Base-by-base conservation (phyloP, 768 basidiomycete genomes). In the Mrakia gelida region DNA sequence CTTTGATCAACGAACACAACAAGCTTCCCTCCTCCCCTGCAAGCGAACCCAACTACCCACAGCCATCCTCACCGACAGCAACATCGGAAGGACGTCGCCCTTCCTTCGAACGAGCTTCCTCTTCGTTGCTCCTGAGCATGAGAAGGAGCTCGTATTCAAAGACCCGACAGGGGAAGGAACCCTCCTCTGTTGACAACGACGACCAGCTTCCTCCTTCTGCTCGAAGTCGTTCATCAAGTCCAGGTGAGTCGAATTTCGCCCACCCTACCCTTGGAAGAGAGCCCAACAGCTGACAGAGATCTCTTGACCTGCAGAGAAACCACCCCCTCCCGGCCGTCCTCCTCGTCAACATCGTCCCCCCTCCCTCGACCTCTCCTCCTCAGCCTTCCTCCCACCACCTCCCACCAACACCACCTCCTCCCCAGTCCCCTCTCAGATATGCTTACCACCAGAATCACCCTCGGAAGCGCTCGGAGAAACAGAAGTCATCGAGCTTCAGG, bases 401-500 rank as follows among this genome's bases (percentile, higher is more conserved):
- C 3, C 38, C 38, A 52, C 13, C 16, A 5, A 5, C 26, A 1
- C 34, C 45, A 15, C 10, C 28, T 26, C 26, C 9, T 15, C 76
- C 10, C n/a, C 43, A 15, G 34, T 56, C n/a, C 59, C 76, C 2
- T 56, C 70, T 41, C 68, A 77, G n/a, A 72, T 72, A 21, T 49
- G 56, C 11, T 71, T 77, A 7, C 76, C 76, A 34, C 71, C 68
- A 21, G 52, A 61, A 6, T 72, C 76, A 5, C 70, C 76, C 11
- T 63, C 76, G 23, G 76, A 77, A 15, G 45, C 61, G 3, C 54
- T 78, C 34, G 56, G 68, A 15, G 56, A 56, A 21, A 65, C 21
- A 7, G 78, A 75, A 2, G 78, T 79, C 15, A 38, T 65, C 28
- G 74, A 79, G 68, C 74, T 79, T 13, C 70, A 62, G 28, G 74